Evolutionary conservation across 2,329 filamentous ascomycete species (phyloP).

Genomic region (Xenoacremonium recifei): DNA sequence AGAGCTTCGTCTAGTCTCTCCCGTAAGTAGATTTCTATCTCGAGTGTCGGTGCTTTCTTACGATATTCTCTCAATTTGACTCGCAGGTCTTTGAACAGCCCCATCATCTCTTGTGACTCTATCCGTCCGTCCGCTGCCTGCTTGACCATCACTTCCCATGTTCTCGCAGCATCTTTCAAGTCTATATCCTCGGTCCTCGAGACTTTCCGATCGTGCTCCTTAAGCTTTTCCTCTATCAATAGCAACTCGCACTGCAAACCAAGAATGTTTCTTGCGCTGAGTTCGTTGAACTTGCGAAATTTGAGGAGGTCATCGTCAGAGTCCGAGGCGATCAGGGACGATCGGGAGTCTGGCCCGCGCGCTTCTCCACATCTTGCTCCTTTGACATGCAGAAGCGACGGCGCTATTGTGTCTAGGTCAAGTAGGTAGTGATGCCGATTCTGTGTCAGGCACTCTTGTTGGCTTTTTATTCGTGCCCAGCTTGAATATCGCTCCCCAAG

Average conservation of each 20-base stretch:
- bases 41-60: accelerated
- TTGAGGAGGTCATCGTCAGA: background rate
- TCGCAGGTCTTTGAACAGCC: accelerated
- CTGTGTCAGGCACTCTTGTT: too few species aligned
- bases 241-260: conserved; percentile 3
- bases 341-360: background rate
- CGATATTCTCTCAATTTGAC: background rate
- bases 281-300: background rate
- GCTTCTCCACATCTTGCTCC: background rate
- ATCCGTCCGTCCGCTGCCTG: accelerated
- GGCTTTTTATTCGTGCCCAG: too few species aligned
- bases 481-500: background rate
- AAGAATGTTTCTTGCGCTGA: conserved; percentile 2
- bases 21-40: accelerated
- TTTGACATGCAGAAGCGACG: background rate
- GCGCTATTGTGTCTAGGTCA: too few species aligned
- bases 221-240: background rate
- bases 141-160: conserved; percentile 6
- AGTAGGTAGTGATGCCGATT: too few species aligned
- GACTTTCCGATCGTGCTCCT: background rate
- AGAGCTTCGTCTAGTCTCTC: background rate
- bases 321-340: conserved; percentile 2
- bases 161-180: background rate
- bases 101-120: background rate
- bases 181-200: background rate